Percentiles rank a stretch among this genome's conserved stretches.
phyloP scores from a whole-genome alignment of 2,329 filamentous ascomycete genomes.

The Claviceps pazoutovae region DNA sequence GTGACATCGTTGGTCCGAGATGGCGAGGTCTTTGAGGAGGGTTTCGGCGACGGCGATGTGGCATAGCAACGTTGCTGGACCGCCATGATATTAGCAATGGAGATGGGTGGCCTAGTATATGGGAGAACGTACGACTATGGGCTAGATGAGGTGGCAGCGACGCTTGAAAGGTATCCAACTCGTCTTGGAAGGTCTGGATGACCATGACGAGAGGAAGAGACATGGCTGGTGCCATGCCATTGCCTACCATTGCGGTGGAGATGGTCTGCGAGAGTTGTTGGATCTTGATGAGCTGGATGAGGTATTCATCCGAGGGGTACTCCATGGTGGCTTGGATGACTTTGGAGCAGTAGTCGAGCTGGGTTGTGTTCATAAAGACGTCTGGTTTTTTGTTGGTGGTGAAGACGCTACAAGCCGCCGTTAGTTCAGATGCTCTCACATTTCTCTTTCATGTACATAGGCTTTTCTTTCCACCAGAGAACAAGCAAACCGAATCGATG shows the following conservation, averaged over 20 bases:
- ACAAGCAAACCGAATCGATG: no score
- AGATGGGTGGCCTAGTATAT: background rate
- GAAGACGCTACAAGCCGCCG: slow-evolving; percentile 20
- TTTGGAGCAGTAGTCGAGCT: slow-evolving; percentile 29
- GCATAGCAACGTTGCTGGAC: slow-evolving; percentile 24
- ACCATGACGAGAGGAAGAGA: slow-evolving; percentile 27
- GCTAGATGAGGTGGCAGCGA: slow-evolving; percentile 22
- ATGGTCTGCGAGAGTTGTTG: slow-evolving; percentile 36
- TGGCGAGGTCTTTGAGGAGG: slow-evolving; percentile 31
- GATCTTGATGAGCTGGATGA: slow-evolving; percentile 31
- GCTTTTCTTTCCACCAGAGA: no score
- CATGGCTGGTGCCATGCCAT: slow-evolving; percentile 16
- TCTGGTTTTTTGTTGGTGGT: slow-evolving; percentile 33
- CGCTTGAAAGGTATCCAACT: slow-evolving; percentile 25
- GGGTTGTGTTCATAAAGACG: slow-evolving; percentile 31
- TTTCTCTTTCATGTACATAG: no score
- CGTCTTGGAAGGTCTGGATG: slow-evolving; percentile 29
- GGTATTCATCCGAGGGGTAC: slow-evolving; percentile 27
- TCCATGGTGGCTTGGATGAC: slow-evolving; percentile 29
- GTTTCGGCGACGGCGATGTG: slow-evolving; percentile 32
- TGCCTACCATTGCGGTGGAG: slow-evolving; percentile 23
- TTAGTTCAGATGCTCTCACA: background rate
- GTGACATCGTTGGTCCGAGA: slow-evolving; percentile 24
- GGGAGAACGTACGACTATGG: slow-evolving; percentile 18
- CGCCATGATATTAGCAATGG: background rate